Base-by-base conservation (phyloP, 805 yeast species). In the Saccharomycopsis olivae region DNA sequence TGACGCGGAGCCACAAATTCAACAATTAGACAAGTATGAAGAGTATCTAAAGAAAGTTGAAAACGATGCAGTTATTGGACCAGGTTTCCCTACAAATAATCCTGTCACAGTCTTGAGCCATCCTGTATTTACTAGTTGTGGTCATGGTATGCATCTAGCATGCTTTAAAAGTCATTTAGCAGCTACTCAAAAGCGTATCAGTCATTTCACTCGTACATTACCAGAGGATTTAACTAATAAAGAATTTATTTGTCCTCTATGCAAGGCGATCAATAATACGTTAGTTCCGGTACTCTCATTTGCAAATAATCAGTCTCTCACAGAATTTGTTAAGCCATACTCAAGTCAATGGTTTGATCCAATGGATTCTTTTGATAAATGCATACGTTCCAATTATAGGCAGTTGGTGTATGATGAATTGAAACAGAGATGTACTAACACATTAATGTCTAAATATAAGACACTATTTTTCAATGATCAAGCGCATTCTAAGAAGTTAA, bases 81-180 rank as follows among this genome's bases (percentile, higher is more conserved):
- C 87, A 0, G 88, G 89, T 1, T 85, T 80, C 49, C 73, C 77
- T 3, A 52, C 49, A 6, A 57, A 54, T 15, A 56, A 56, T 16
- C 54, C 53, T 32, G 47, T 47, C 42, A 58, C 47, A 41, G 59
- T 35, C 59, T 60, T 30, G 65, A 71, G 30, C 61, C 61, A 66
- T 41, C 55, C 70, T 5, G 68, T 78, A 1, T 65, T 79, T 3
- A 71, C 75, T 45, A 79, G 94, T 38, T 89, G 98, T 62, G 94
- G 96, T 1, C 98, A 89, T 59, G 94, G 95, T 2, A 80, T 89
- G 78, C 98, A 89, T 57, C 75, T 71, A 46, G 66, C 72, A 14
- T 89, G 98, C 54, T 80, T 78, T 51, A 58, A 73, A 39, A 75
- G 75, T 43, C 83, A 75, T 52, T 57, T 80, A 52, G 63, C 65